These are phyloP conservation scores for Blastobotrys terrestris DNA, from an alignment of 805 yeast genomes.

Conservation along the genomic window DNA sequence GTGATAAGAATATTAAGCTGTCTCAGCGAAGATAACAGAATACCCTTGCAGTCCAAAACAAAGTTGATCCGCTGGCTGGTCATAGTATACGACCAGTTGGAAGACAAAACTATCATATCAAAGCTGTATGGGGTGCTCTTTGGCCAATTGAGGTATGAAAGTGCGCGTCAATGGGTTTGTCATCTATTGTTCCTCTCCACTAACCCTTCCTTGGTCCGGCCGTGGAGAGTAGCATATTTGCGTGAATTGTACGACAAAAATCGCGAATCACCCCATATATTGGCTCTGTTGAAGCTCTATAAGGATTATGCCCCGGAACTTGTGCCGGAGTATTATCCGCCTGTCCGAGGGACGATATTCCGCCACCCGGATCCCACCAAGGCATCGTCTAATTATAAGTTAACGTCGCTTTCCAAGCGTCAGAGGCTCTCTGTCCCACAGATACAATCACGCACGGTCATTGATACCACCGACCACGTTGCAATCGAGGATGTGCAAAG, in stretches of 20 bases:
- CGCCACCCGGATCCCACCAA: conserved; percentile 24
- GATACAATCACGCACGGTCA: not conserved
- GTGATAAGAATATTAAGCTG: conserved; percentile 27
- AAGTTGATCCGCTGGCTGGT: conserved; percentile 20
- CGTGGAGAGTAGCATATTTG: conserved; percentile 21
- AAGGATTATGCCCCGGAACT: conserved; percentile 23
- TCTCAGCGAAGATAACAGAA: conserved; percentile 1
- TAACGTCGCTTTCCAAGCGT: not conserved
- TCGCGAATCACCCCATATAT: conserved; percentile 18
- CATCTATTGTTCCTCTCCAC: conserved; percentile 18
- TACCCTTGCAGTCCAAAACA: conserved; percentile 9
- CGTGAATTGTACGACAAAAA: conserved; percentile 19
- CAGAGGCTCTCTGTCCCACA: not conserved
- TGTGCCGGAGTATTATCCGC: conserved; percentile 25
- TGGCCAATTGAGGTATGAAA: conserved; percentile 15
- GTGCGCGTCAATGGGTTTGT: conserved; percentile 18
- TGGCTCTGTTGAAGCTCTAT: conserved; percentile 22
- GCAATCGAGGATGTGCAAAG: conserved; percentile 9
- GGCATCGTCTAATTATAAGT: not conserved
- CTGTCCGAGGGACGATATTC: conserved; percentile 25
- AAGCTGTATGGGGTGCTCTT: conserved; percentile 18
- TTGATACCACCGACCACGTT: not conserved
- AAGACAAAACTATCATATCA: conserved; percentile 13
- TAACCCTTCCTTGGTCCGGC: conserved; percentile 11
- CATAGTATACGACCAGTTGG: conserved; percentile 13